phyloP scores from a whole-genome alignment of 1,284 basidiomycete genomes.

The Ganoderma boninense region DNA sequence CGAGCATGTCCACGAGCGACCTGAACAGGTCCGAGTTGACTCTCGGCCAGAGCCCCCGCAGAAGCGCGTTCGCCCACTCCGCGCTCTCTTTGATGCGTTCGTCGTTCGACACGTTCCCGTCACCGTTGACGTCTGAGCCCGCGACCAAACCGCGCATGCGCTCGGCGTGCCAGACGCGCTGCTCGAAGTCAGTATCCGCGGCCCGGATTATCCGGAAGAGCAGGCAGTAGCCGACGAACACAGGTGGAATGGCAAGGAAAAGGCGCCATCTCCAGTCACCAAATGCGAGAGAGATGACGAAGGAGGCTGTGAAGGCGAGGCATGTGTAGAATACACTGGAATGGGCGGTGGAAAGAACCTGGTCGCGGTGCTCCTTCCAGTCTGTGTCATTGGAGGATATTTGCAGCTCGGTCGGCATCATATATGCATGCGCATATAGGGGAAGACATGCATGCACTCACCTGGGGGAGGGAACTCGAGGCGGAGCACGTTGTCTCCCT shows the following conservation, averaged over 20 bases:
- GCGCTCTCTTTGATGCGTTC: constrained; percentile 48
- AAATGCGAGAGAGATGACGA: constrained; percentile 37
- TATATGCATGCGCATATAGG: background rate
- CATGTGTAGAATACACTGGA: constrained; percentile 37
- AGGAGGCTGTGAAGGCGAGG: constrained; percentile 35
- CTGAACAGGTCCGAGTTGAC: constrained; percentile 49
- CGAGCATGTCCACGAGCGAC: constrained; percentile 47
- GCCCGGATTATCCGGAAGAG: constrained; percentile 42
- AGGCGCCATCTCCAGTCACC: constrained; percentile 39
- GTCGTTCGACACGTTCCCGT: constrained; percentile 41
- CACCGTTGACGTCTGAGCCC: constrained; percentile 42
- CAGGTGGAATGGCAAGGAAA: constrained; percentile 38
- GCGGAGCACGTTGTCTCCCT: constrained; percentile 42
- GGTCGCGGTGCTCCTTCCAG: constrained; percentile 40
- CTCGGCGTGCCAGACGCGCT: constrained; percentile 47
- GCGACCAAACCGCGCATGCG: constrained; percentile 45
- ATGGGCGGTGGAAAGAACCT: constrained; percentile 35
- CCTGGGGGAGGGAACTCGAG: constrained; percentile 43
- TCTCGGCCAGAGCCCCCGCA: constrained; percentile 49
- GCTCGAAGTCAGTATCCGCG: constrained; percentile 43
- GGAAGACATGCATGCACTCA: constrained; percentile 26
- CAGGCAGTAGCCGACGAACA: constrained; percentile 40
- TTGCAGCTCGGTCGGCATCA: background rate
- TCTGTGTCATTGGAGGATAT: constrained; percentile 29
- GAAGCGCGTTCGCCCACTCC: constrained; percentile 49